phyloP scores from a whole-genome alignment of 768 basidiomycete species.

The Favolaschia claudopus region DNA sequence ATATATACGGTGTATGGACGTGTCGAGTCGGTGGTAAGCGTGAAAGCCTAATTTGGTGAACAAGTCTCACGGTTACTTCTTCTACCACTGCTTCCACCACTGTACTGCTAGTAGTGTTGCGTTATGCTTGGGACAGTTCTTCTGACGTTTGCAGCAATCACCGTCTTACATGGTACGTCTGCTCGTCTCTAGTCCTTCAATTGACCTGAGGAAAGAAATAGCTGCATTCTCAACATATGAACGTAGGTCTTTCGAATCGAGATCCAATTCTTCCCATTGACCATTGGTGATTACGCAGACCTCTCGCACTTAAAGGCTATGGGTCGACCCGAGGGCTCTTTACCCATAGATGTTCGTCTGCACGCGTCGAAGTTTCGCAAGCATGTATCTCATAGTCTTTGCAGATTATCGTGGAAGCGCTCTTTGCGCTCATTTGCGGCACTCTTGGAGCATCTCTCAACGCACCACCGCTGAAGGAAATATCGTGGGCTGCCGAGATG shows the following conservation, averaged over 20 bases:
- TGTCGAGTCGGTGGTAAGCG: conserved; percentile 14
- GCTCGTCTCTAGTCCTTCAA: not conserved
- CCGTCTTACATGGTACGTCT: conserved; percentile 60
- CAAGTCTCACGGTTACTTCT: conserved; percentile 4
- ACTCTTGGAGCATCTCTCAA: conserved; percentile 77
- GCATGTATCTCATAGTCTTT: not conserved
- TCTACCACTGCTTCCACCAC: not conserved
- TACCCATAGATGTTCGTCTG: conserved; percentile 67
- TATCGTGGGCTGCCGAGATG: conserved; percentile 93
- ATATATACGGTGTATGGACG: conserved; percentile 48
- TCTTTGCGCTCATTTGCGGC: conserved; percentile 70
- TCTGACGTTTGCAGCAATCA: conserved; percentile 53
- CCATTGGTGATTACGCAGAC: conserved; percentile 53
- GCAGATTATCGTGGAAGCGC: conserved; percentile 74
- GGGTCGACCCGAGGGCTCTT: conserved; percentile 69
- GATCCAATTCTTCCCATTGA: not conserved
- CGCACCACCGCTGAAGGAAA: conserved; percentile 75
- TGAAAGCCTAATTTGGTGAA: not conserved
- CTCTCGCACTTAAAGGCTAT: conserved; percentile 80
- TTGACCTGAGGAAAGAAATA: conserved; percentile 35
- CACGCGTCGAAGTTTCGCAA: not conserved
- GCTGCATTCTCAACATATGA: conserved; percentile 86
- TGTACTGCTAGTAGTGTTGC: too few relatives aligned
- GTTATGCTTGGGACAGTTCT: conserved; percentile 58
- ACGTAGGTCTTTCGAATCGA: conserved; percentile 54